A percentile compares a stretch with the other conserved stretches of the same genome.
phyloP scores from a whole-genome alignment of 1,284 basidiomycete species.

The Cutaneotrichosporon sp. region DNA sequence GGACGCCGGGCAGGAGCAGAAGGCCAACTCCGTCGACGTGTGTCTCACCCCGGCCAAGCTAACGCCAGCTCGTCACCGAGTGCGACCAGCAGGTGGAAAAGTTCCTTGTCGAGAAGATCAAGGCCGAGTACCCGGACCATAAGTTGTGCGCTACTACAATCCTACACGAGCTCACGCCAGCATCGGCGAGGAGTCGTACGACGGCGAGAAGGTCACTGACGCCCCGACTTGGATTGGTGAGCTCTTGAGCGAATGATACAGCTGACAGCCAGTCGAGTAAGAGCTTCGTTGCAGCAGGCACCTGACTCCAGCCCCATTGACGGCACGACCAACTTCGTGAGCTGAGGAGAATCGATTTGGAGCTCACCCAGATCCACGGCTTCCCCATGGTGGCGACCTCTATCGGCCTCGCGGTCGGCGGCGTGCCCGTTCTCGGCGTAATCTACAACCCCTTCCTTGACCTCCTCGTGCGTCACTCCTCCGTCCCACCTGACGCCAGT shows the following conservation, averaged over 20 bases:
- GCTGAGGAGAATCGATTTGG: slow-evolving; percentile 38
- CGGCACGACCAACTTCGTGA: slow-evolving; percentile 87
- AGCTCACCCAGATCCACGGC: slow-evolving; percentile 43
- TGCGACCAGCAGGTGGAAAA: slow-evolving; percentile 92
- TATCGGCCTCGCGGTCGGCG: slow-evolving; percentile 81
- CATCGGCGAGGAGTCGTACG: slow-evolving; percentile 87
- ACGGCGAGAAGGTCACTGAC: slow-evolving; percentile 73
- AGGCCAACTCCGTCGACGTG: slow-evolving; percentile 83
- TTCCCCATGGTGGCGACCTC: slow-evolving; percentile 90
- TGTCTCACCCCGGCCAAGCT: slow-evolving; percentile 16
- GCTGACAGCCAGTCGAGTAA: slow-evolving; percentile 42
- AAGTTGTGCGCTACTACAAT: slow-evolving; percentile 65
- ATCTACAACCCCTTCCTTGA: slow-evolving; percentile 92
- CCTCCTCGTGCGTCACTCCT: slow-evolving; percentile 60
- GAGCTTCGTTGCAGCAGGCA: not conserved
- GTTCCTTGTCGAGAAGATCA: slow-evolving; percentile 72
- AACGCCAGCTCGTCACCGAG: slow-evolving; percentile 76
- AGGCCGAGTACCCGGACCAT: slow-evolving; percentile 70
- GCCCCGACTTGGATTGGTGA: slow-evolving; percentile 79
- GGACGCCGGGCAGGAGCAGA: slow-evolving; percentile 67
- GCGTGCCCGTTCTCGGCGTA: slow-evolving; percentile 80
- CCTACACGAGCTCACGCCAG: slow-evolving; percentile 55
- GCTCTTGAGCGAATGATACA: slow-evolving; percentile 11
- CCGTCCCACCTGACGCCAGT: slow-evolving; percentile 56
- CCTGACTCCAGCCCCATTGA: slow-evolving; percentile 46